phyloP scores from a whole-genome alignment of 2,329 filamentous ascomycete species.

The Cytospora piceicola region DNA sequence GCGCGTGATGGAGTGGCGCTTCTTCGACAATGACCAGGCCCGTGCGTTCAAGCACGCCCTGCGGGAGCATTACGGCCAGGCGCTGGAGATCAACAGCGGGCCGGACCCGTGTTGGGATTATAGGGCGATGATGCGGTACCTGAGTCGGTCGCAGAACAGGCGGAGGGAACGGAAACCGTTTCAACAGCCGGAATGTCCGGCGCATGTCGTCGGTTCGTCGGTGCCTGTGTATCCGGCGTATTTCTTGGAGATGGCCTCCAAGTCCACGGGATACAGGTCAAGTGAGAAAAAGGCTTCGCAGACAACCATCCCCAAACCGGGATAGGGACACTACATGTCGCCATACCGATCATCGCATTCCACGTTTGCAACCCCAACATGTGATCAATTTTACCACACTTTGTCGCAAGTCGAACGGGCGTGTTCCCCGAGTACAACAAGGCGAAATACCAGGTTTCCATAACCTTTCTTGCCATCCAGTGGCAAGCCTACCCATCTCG shows the following conservation, averaged over 20 bases:
- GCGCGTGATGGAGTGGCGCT: conserved; percentile 14
- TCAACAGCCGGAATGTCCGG: neutral
- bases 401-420: neutral
- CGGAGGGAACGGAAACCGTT: too few species aligned
- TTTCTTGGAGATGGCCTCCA: neutral
- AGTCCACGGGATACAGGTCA: neutral
- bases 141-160: neutral
- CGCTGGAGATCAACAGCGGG: neutral
- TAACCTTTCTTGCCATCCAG: neutral
- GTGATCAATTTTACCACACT: neutral
- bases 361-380: neutral
- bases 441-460: neutral
- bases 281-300: neutral
- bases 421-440: neutral
- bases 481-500: neutral
- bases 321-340: neutral
- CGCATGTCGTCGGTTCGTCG: neutral
- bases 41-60: neutral
- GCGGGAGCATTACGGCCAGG: neutral
- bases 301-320: neutral
- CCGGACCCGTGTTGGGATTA: conserved; percentile 19
- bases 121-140: neutral
- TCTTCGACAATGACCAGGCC: conserved; percentile 6
- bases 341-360: neutral
- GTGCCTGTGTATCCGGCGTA: neutral